Base-by-base conservation (phyloP, 2,329 filamentous ascomycete species). In the Harringtonia aguacate region DNA sequence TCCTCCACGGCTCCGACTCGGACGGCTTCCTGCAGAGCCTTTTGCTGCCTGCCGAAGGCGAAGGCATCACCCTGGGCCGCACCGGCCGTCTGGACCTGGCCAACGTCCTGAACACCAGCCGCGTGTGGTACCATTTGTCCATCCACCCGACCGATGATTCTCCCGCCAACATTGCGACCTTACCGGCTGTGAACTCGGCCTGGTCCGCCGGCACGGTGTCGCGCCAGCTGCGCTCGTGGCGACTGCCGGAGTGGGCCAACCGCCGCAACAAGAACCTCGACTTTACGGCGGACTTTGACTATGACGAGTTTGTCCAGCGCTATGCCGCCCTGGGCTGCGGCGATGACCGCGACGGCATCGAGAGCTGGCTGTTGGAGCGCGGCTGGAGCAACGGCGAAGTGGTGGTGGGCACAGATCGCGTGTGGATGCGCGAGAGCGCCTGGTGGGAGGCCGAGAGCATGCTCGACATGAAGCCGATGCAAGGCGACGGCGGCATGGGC, bases 381-480 rank as follows among this genome's bases (percentile, higher is more conserved):
- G 92, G 92, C 2, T 98, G 92, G 92, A 95, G 87, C 65, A 98
- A 98, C 54, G 92, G 92, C 33, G 92, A 97, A 64, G 88, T 97
- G 2, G 79, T 95, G 6, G 72, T 97, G 28, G 92, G 92, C 44
- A 81, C 80, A 3, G 88, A 97, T 61, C 84, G 92, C 28, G 80
- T 98, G 35, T 98, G 92, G 92, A 89, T 97, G 69, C 79, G 90
- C 40, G 92, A 98, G 63, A 75, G 70, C 46, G 85, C 89, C 3
- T 98, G 92, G 90, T 97, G 90, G 90, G 90, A 97, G 63, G 90
- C 89, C 6, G 92, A 98, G 65, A 86, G 78, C 48, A 94, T 95
- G 84, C 79, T 97, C 24, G 92, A 98, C 56, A 71, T 94, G 55
- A 90, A 92, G 62, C 78, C 81, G 2, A 69, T 79, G 53, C 34